Conservation (phyloP, 148 eudicot genomes). For the Arctostaphylos glauca region DNA sequence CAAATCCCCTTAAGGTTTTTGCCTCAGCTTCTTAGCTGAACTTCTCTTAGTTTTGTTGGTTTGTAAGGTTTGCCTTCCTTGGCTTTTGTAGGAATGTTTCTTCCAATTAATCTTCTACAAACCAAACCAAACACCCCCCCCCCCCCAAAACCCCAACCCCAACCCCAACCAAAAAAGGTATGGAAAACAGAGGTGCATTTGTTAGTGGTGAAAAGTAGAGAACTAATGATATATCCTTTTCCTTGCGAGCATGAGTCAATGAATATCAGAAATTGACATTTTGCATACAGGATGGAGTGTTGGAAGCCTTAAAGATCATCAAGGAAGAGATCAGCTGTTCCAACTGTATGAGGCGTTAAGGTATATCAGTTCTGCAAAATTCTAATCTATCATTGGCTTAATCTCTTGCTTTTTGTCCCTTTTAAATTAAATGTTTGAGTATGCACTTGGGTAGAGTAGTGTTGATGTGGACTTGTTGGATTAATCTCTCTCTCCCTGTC, state of each 20-base stretch:
- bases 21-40: too few species aligned
- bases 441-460: neutral
- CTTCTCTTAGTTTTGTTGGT: too few species aligned
- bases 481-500: neutral
- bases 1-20: too few species aligned
- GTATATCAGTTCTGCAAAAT: neutral
- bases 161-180: too few species aligned
- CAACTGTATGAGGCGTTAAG: neutral
- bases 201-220: neutral
- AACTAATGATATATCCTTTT: too few species aligned
- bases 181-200: neutral
- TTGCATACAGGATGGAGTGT: constrained; percentile 47
- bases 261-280: neutral
- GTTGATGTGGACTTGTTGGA: neutral
- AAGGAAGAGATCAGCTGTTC: constrained; percentile 40
- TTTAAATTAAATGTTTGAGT: neutral
- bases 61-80: too few species aligned
- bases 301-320: constrained; percentile 51
- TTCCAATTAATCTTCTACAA: too few species aligned
- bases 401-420: neutral
- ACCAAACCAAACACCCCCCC: too few species aligned
- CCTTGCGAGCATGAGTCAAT: neutral
- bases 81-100: too few species aligned
- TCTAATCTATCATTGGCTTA: neutral
- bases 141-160: too few species aligned